Evolutionary conservation across 2,329 filamentous ascomycete genomes (phyloP), one percentile per base, ranked within the genome.

Genomic region (Penicillium sp.): DNA sequence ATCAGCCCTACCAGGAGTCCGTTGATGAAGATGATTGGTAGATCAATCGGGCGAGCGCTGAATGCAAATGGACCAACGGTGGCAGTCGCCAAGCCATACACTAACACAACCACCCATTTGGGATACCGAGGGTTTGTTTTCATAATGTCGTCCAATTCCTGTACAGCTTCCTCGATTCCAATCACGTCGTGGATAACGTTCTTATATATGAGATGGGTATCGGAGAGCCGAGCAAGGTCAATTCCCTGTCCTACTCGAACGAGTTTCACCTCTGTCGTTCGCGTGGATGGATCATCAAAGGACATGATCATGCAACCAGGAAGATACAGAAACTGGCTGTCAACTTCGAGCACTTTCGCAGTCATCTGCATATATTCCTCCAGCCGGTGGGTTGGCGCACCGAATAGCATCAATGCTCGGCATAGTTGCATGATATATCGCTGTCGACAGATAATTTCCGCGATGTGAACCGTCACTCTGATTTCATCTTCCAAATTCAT

Each of bases 331-430:
- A 95, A 97, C 71, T 96, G 92, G 10, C 89, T 90, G 67, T 96
- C 91, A 26, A 96, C 93, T 76, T 93, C 91, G 35, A 97, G 84
- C 1, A 95, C 91, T 19, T 91, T 86, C 1, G 93, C 89, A 5
- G 91, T 92, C 90, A 93, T 96, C 65, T 86, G 88, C 86, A 97
- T 89, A 76, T 96, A 96, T 73, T 96, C 81, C 78, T 97, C 93
- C 17, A 97, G 82, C 24, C 93, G 88, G 79, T 97, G 93, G 0
- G 93, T 96, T 1, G 93, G 93, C 0, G 93, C 93, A n/a, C 93
- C 93, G 66, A 91, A 97, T 72, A 87, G 83, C 92, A 97, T 97
- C 60, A 97, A 80, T 0, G 91, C 91, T 51, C 88, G 86, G 73
- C 93, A 97, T 40, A 97, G 85, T 76, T 91, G 93, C 62, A 93